Evolutionary conservation across 495 filamentous ascomycete genomes (phyloP), one percentile per base, ranked within the genome.

Genomic region (Xylaria scruposa): DNA sequence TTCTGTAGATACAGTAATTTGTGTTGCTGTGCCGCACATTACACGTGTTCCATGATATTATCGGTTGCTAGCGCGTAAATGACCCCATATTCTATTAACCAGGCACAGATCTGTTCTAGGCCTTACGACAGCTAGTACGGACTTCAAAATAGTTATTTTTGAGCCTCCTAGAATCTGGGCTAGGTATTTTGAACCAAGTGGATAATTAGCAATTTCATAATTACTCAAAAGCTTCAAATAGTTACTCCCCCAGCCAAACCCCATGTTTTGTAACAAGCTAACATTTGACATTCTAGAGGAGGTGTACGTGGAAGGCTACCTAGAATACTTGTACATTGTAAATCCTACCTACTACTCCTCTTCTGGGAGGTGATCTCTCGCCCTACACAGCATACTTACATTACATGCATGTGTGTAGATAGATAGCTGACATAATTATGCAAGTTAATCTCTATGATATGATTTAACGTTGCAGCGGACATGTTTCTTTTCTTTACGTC

Each of bases 401-500:
- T 60, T 38, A 33, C 7, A 38, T 60, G 19, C 10, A 33, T 38
- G 36, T 8, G 8, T 38, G 36, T 8, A 38, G 36, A 38, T 38
- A 38, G 19, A 38, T 60, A 9, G 17, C 33, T 38, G 33, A 12
- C 33, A 4, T 36, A 38, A 21, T 2, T n/a, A 60, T 38, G 58
- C 56, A 36, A 59, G 8, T 38, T 38, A 62, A 62, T 62, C 59
- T 63, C 38, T 63, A 63, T n/a, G 60, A 10, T 29, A 38, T 63
- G 60, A 42, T 63, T 6, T n/a, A 44, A 44, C 21, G 38, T 44
- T 63, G 38, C 38, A 62, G 2, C 15, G 21, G 29, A n/a, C 38
- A 8, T 42, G 21, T 7, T n/a, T 17, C 29, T 63, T 21, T 10
- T 29, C 24, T 17, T 3, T 38, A 17, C 33, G 58, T 3, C n/a